Evolutionary conservation across 129 eudicot species (phyloP).

Genomic region (Apium graveolens): DNA sequence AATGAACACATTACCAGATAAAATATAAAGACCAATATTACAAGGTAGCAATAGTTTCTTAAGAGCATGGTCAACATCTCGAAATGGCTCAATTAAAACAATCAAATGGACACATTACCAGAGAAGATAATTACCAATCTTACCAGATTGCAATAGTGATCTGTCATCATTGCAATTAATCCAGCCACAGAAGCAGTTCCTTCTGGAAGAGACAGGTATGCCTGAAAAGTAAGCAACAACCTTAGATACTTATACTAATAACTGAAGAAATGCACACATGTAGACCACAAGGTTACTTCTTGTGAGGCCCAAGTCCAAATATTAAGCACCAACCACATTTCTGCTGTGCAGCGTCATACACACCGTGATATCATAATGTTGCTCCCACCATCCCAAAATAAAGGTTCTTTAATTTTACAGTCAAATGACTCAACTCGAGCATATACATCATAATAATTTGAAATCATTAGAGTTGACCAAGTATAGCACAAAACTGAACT

Average conservation of each 20-base stretch:
- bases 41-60: constrained; percentile 16
- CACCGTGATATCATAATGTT: constrained; percentile 2
- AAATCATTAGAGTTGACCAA: not conserved
- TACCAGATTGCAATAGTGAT: constrained; percentile 29
- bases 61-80: not conserved
- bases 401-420: not conserved
- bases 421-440: not conserved
- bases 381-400: not conserved
- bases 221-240: constrained; percentile 26
- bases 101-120: not conserved
- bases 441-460: not conserved
- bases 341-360: not conserved
- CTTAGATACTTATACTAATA: not conserved
- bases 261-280: not conserved
- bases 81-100: not conserved
- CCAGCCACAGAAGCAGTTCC: constrained; percentile 70
- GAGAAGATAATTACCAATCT: not conserved
- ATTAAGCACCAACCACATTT: not conserved
- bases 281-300: not conserved
- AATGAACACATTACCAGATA: not conserved
- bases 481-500: not conserved
- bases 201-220: constrained; percentile 58
- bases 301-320: not conserved
- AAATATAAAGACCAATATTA: not conserved
- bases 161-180: constrained; percentile 64